These are phyloP conservation scores for Cucumis hystrix DNA, from an alignment of 306 rosid species.

Conservation along the genomic window DNA sequence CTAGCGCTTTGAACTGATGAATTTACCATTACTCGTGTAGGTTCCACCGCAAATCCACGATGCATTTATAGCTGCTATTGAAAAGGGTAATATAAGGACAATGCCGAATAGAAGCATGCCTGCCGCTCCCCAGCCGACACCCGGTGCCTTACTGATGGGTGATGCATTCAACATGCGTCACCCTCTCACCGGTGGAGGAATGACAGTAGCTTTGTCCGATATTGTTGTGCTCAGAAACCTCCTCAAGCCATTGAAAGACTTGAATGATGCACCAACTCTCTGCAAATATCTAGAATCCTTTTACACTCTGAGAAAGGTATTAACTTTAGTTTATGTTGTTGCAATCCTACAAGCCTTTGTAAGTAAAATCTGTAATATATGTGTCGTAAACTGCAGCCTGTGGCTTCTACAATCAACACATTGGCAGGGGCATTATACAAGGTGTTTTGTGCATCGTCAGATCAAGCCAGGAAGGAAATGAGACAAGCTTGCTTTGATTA, in stretches of 20 bases:
- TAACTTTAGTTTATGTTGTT: not conserved
- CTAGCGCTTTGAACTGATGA: not conserved
- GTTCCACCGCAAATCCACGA: constrained; percentile 60
- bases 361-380: not conserved
- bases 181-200: constrained; percentile 94
- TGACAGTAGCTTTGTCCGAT: constrained; percentile 92
- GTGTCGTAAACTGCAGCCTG: constrained; percentile 45
- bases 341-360: not conserved
- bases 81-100: constrained; percentile 67
- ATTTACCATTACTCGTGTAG: constrained; percentile 24
- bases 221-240: constrained; percentile 78
- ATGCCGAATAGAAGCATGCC: constrained; percentile 99
- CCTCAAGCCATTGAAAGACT: constrained; percentile 56
- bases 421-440: constrained; percentile 90
- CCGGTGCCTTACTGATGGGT: constrained; percentile 91
- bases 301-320: constrained; percentile 77
- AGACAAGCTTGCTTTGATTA: constrained; percentile 97
- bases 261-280: constrained; percentile 60
- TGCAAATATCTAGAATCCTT: constrained; percentile 85
- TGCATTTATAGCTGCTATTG: constrained; percentile 72
- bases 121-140: constrained; percentile 83
- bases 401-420: constrained; percentile 87
- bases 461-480: constrained; percentile 92
- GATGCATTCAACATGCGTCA: constrained; percentile 99
- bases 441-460: constrained; percentile 88